Evolutionary conservation across 441 rosid genomes (phyloP).

Genomic region (Francoa sonchifolia): DNA sequence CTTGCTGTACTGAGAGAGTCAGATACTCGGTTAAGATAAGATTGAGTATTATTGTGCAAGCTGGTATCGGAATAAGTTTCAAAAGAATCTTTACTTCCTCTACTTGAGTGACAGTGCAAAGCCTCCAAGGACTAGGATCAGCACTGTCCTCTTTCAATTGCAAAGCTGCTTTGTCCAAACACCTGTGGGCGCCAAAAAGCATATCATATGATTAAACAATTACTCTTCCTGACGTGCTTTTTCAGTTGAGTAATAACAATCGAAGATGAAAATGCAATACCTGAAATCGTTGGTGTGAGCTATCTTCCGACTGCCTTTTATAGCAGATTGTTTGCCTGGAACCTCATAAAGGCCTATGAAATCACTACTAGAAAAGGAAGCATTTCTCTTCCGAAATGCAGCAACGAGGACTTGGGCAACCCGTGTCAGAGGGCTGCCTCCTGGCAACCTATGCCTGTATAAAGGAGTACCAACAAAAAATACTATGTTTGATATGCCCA

Average conservation of each 20-base stretch:
- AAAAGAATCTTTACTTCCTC: conserved; percentile 87
- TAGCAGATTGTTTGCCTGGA: conserved; percentile 59
- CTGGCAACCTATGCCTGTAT: conserved; percentile 87
- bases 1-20: conserved; percentile 90
- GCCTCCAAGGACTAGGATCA: conserved; percentile 71
- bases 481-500: conserved; percentile 67
- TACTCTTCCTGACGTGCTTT: background rate
- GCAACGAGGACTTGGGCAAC: conserved; percentile 82
- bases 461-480: conserved; percentile 82
- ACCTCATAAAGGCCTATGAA: conserved; percentile 68
- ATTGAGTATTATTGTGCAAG: conserved; percentile 64
- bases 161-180: conserved; percentile 88
- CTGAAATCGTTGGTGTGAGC: conserved; percentile 59
- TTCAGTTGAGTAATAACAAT: too few species aligned
- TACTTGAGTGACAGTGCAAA: conserved; percentile 89
- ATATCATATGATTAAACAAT: background rate
- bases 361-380: conserved; percentile 56
- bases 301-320: conserved; percentile 78
- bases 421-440: conserved; percentile 89
- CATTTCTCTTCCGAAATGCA: conserved; percentile 53
- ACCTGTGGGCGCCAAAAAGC: conserved; percentile 26
- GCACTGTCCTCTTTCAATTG: conserved; percentile 64
- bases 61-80: conserved; percentile 64
- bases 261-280: too few species aligned
- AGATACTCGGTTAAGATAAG: conserved; percentile 62